Conservation (phyloP, 75 land plant genomes). For the Gnetum montanum region DNA sequence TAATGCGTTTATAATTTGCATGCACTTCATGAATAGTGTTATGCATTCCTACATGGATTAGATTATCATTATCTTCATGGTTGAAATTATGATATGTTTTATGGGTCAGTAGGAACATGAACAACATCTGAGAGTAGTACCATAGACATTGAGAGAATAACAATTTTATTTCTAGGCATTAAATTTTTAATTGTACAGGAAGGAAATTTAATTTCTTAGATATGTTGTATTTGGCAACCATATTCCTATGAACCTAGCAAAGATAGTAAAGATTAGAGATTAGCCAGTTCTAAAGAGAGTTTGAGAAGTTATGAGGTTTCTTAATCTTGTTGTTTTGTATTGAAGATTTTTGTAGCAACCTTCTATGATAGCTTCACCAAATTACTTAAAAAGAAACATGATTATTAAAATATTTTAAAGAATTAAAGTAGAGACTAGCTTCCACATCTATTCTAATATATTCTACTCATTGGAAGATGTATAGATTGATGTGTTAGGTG, state of each 20-base stretch:
- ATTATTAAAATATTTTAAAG: too few relatives aligned
- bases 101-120: background rate
- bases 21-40: background rate
- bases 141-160: background rate
- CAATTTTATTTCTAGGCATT: background rate
- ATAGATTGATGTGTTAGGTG: too few relatives aligned
- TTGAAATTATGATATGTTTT: background rate
- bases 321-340: too few relatives aligned
- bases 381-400: too few relatives aligned
- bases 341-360: too few relatives aligned
- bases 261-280: background rate
- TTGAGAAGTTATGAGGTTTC: too few relatives aligned
- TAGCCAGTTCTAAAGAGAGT: background rate
- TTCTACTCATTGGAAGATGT: too few relatives aligned
- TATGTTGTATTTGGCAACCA: background rate
- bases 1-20: background rate
- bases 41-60: background rate
- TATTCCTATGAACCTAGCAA: background rate
- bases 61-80: background rate
- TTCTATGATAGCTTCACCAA: too few relatives aligned
- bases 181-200: background rate
- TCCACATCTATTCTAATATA: too few relatives aligned
- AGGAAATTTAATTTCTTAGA: background rate
- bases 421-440: too few relatives aligned
- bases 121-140: background rate